Evolutionary conservation across 129 eudicot genomes (phyloP).

Genomic region (Pseudognaphalium luteoalbum): DNA sequence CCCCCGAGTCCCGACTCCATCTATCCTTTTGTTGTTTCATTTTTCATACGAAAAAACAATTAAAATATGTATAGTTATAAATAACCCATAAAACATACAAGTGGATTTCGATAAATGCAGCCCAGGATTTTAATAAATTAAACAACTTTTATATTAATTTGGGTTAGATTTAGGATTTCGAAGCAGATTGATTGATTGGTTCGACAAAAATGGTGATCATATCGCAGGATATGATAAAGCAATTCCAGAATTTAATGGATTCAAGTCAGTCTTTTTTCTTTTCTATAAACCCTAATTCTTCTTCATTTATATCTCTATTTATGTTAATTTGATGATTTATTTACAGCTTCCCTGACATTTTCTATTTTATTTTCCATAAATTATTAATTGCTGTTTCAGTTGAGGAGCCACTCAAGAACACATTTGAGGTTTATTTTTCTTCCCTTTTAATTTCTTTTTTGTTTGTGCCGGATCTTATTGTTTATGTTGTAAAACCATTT

Average conservation of each 20-base stretch:
- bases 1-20: slow-evolving; percentile 26
- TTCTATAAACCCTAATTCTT: slow-evolving; percentile 15
- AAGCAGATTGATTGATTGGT: slow-evolving; percentile 22
- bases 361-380: background rate
- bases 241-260: slow-evolving; percentile 56
- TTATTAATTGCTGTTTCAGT: slow-evolving; percentile 50
- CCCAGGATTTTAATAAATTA: background rate
- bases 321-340: background rate
- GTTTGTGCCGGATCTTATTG: slow-evolving; percentile 29
- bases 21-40: slow-evolving; percentile 19
- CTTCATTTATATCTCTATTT: background rate
- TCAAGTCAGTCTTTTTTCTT: slow-evolving; percentile 42
- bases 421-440: slow-evolving; percentile 59
- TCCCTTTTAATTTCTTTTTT: background rate
- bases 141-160: background rate
- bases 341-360: slow-evolving; percentile 10
- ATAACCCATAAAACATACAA: no score
- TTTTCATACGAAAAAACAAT: background rate
- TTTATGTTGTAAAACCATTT: background rate
- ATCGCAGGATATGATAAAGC: slow-evolving; percentile 53
- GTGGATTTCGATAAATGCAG: slow-evolving; percentile 21
- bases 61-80: background rate
- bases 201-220: slow-evolving; percentile 55
- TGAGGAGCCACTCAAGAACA: slow-evolving; percentile 71
- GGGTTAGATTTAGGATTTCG: slow-evolving; percentile 24